phyloP scores from a whole-genome alignment of 108 stramenopile genomes.

The Aurantiochytrium sp. region DNA sequence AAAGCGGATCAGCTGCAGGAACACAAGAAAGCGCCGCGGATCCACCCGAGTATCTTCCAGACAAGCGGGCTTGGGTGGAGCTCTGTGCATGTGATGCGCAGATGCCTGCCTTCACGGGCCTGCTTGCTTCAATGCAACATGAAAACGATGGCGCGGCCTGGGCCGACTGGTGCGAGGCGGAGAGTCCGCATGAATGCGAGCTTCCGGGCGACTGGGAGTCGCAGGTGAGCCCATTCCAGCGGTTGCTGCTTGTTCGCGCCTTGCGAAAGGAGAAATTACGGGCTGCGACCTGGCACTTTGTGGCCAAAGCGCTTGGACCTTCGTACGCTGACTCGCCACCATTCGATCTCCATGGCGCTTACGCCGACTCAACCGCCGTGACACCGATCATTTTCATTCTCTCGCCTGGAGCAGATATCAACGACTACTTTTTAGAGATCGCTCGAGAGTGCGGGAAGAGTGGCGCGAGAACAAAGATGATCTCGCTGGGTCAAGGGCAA shows the following conservation, averaged over 20 bases:
- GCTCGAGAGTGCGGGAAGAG: slow-evolving; percentile 34
- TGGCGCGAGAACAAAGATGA: slow-evolving; percentile 28
- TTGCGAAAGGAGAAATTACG: slow-evolving; percentile 42
- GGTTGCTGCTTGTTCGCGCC: slow-evolving; percentile 36
- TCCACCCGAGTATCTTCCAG: background rate
- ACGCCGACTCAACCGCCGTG: slow-evolving; percentile 12
- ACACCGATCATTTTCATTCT: slow-evolving; percentile 39
- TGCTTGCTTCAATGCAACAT: background rate
- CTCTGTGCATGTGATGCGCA: background rate
- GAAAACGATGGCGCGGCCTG: background rate
- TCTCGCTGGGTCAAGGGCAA: slow-evolving; percentile 51
- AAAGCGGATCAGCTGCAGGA: too few species aligned
- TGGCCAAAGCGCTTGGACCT: background rate
- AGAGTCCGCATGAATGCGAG: slow-evolving; percentile 24
- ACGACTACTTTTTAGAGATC: slow-evolving; percentile 41
- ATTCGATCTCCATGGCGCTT: slow-evolving; percentile 37
- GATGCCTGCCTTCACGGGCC: slow-evolving; percentile 25
- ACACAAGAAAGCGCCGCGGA: background rate
- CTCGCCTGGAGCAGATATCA: slow-evolving; percentile 50
- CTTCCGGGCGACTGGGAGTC: slow-evolving; percentile 33
- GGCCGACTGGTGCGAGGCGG: background rate
- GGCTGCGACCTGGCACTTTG: slow-evolving; percentile 35
- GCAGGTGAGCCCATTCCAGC: slow-evolving; percentile 32
- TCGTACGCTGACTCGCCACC: slow-evolving; percentile 28
- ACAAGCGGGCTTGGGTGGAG: slow-evolving; percentile 23